Evolutionary conservation across 108 stramenopile genomes (phyloP).

Genomic region (Pseudonitzschia delicatissima): DNA sequence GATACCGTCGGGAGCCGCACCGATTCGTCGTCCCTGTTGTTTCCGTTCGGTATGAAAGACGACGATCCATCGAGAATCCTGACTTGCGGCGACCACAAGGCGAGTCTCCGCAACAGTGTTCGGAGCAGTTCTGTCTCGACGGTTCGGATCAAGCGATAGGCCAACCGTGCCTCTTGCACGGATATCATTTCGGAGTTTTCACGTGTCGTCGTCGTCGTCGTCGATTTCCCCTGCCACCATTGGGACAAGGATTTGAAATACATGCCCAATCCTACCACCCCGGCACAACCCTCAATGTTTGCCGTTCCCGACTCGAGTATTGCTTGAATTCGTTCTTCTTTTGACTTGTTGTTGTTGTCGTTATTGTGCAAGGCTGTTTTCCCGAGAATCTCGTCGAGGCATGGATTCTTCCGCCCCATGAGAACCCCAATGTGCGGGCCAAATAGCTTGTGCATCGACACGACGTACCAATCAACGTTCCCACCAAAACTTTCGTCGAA

Average conservation of each 20-base stretch:
- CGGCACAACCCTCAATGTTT: slow-evolving; percentile 84
- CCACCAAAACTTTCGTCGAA: slow-evolving; percentile 2
- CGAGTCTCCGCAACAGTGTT: not conserved
- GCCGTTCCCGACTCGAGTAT: slow-evolving; percentile 62
- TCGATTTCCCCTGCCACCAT: not conserved
- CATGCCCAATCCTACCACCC: slow-evolving; percentile 48
- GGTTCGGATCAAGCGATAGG: slow-evolving; percentile 8
- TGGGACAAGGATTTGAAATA: slow-evolving; percentile 42
- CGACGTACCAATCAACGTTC: slow-evolving; percentile 76
- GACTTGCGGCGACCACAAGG: too few relatives aligned
- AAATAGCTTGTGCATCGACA: slow-evolving; percentile 79
- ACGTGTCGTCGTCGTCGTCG: too few relatives aligned
- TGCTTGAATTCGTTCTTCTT: not conserved
- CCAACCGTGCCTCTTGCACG: not conserved
- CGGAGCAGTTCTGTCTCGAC: not conserved
- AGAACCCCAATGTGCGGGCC: slow-evolving; percentile 78
- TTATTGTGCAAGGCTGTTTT: not conserved
- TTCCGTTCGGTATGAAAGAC: not conserved
- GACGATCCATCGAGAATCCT: not conserved
- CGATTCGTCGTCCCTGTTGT: not conserved
- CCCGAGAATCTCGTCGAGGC: slow-evolving; percentile 7
- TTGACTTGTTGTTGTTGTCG: too few relatives aligned
- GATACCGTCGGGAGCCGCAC: slow-evolving; percentile 60
- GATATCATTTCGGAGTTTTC: not conserved
- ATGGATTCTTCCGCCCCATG: slow-evolving; percentile 24